Evolutionary conservation across 176 grass and related monocot genomes (phyloP).

Genomic region (bread wheat (Triticum aestivum)): DNA sequence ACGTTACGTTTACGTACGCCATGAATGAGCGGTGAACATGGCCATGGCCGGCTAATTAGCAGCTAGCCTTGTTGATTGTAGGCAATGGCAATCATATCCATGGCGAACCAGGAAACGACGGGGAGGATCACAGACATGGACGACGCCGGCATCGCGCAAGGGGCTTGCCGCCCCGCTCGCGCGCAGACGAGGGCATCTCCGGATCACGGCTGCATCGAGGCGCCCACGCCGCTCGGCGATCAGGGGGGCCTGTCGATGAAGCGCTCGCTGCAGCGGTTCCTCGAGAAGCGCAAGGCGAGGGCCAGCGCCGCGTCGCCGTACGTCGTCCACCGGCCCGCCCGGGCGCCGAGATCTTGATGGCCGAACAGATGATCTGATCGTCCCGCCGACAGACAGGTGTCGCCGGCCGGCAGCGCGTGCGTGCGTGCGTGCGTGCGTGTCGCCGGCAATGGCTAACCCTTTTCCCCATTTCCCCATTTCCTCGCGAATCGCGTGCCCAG

Average conservation of each 20-base stretch:
- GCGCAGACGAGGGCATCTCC: not conserved
- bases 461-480: not conserved
- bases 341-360: not conserved
- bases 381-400: not conserved
- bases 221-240: not conserved
- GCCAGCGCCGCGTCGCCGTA: not conserved
- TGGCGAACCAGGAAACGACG: not conserved
- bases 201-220: not conserved
- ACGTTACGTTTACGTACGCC: not conserved
- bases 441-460: not conserved
- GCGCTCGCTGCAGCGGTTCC: slow-evolving; percentile 47
- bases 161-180: not conserved
- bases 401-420: not conserved
- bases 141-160: not conserved
- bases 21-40: not conserved
- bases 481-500: not conserved
- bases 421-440: not conserved
- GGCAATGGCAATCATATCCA: slow-evolving; percentile 14
- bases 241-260: slow-evolving; percentile 41
- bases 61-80: not conserved
- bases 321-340: not conserved
- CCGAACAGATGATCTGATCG: not conserved
- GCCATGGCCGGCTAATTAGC: not conserved
- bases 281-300: slow-evolving; percentile 48
- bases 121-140: not conserved